phyloP scores from a whole-genome alignment of 805 yeast species.

The Lipomyces kockii region DNA sequence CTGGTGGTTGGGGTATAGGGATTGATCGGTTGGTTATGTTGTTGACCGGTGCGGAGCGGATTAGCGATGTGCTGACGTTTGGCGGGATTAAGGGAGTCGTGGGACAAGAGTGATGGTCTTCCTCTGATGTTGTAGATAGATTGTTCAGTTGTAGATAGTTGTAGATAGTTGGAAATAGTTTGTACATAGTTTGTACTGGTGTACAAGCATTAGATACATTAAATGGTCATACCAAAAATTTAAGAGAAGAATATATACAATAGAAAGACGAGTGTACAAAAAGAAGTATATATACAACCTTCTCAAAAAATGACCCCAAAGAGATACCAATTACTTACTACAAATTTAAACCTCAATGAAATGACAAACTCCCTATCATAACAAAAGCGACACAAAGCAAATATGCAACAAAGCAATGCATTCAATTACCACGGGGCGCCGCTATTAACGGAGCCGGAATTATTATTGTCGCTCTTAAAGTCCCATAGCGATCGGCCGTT shows the following conservation, averaged over 20 bases:
- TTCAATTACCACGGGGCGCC: neutral
- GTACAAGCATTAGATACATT: neutral
- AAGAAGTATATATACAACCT: neutral
- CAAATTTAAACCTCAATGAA: neutral
- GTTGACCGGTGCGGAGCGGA: conserved; percentile 64
- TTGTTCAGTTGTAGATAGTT: neutral
- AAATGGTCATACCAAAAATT: neutral
- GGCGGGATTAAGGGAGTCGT: conserved; percentile 74
- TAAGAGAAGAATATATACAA: neutral
- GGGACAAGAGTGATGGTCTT: conserved; percentile 51
- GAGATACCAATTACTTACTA: neutral
- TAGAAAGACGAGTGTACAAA: neutral
- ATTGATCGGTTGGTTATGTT: conserved; percentile 87
- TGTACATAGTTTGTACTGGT: neutral
- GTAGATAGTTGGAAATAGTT: too few relatives aligned
- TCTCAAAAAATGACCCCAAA: neutral
- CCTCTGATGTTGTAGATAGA: neutral
- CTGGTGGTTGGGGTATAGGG: conserved; percentile 98
- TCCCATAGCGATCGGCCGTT: conserved; percentile 27
- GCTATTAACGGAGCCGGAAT: neutral
- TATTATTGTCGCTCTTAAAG: conserved; percentile 15
- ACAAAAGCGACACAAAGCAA: neutral
- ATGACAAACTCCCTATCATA: neutral
- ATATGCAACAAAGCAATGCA: neutral
- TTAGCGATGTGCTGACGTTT: conserved; percentile 75